phyloP scores from a whole-genome alignment of 2,329 filamentous ascomycete genomes.

The Monilinia vaccinii-corymbosi region DNA sequence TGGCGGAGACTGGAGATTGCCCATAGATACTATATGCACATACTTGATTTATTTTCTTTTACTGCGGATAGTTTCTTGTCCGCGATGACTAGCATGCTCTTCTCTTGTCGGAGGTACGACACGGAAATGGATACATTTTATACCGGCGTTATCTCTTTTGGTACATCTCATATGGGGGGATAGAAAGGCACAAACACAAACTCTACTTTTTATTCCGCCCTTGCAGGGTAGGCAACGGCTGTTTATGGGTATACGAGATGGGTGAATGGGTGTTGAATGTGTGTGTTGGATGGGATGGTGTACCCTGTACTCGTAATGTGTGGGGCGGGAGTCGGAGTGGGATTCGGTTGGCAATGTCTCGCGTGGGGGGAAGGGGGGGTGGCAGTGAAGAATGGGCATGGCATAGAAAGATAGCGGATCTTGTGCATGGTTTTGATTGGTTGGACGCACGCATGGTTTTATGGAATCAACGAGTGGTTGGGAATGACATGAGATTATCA shows the following conservation, averaged over 20 bases:
- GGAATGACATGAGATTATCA: not conserved
- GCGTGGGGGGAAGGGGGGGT: not conserved
- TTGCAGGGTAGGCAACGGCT: not conserved
- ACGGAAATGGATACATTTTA: conserved; percentile 1
- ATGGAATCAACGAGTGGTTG: not conserved
- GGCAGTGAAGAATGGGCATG: not conserved
- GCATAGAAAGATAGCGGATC: not conserved
- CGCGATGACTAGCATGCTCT: not conserved
- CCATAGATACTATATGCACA: not conserved
- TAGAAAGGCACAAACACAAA: not conserved
- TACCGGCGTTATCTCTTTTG: conserved; percentile 2
- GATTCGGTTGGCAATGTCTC: not conserved
- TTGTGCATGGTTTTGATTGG: not conserved
- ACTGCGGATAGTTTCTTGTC: not conserved
- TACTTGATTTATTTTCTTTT: conserved; percentile 2
- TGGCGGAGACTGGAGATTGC: not conserved
- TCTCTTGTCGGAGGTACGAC: not conserved
- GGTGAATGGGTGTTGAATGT: not conserved
- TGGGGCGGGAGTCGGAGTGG: not conserved
- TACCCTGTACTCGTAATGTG: not conserved
- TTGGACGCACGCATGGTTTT: not conserved
- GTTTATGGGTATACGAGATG: not conserved
- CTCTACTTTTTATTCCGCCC: not conserved
- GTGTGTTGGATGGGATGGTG: not conserved
- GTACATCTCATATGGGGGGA: not conserved